Evolutionary conservation across 1,284 basidiomycete species (phyloP).

Genomic region (Cryptococcus wingfieldii): DNA sequence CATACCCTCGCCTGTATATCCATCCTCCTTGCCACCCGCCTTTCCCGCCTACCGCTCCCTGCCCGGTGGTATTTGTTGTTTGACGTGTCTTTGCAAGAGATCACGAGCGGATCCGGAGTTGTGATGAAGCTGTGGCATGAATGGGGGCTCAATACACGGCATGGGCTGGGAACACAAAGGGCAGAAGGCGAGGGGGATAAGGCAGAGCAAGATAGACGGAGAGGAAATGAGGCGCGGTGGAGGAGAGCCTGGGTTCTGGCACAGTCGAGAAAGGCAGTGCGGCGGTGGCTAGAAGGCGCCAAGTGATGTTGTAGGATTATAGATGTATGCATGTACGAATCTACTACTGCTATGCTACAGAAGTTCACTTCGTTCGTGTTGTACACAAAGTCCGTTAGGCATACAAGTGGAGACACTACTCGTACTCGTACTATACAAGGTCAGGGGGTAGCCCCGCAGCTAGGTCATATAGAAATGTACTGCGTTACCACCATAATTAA

Average conservation of each 20-base stretch:
- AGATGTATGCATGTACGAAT: too few relatives aligned
- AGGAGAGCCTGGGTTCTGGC: conserved; percentile 57
- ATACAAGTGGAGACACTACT: too few relatives aligned
- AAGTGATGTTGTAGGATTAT: too few relatives aligned
- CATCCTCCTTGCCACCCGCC: conserved; percentile 69
- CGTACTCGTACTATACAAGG: too few relatives aligned
- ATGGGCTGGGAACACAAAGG: neutral
- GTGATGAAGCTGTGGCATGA: conserved; percentile 65
- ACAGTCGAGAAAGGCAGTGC: conserved; percentile 37
- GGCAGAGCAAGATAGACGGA: conserved; percentile 23
- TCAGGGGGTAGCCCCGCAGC: too few relatives aligned
- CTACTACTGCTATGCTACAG: neutral
- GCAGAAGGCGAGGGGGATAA: conserved; percentile 49
- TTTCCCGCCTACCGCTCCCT: conserved; percentile 67
- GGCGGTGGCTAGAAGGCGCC: conserved; percentile 54
- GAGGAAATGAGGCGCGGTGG: conserved; percentile 52
- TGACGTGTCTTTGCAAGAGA: conserved; percentile 76
- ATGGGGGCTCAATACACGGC: conserved; percentile 31
- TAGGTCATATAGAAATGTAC: too few relatives aligned
- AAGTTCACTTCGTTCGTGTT: neutral
- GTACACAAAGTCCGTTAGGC: too few relatives aligned
- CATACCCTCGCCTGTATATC: conserved; percentile 82
- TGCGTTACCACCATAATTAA: too few relatives aligned
- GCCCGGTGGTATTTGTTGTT: conserved; percentile 84
- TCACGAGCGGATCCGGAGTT: conserved; percentile 72